These are phyloP conservation scores for Austroboletus festivus DNA, from an alignment of 768 basidiomycete genomes.

Conservation along the genomic window DNA sequence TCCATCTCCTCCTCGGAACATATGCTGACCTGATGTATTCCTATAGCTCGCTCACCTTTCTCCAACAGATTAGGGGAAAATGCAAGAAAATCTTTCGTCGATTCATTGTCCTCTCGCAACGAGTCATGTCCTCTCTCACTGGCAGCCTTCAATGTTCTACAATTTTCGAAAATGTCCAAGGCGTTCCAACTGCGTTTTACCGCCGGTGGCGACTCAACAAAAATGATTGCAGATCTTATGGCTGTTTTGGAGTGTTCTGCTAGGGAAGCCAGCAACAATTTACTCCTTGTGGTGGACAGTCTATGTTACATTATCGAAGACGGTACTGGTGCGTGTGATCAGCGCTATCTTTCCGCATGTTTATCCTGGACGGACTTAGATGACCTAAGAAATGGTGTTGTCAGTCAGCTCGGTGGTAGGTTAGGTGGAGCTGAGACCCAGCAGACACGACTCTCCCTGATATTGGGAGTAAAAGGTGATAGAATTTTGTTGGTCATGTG, in stretches of 20 bases:
- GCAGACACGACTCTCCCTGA: not conserved
- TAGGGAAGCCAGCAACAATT: too few species aligned
- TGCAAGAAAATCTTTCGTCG: not conserved
- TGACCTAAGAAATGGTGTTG: not conserved
- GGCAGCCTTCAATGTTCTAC: not conserved
- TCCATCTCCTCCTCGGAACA: not conserved
- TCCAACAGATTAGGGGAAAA: not conserved
- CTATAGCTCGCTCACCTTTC: not conserved
- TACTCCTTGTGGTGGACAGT: conserved; percentile 1
- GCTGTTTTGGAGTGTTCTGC: not conserved
- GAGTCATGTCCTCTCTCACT: too few species aligned
- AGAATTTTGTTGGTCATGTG: not conserved
- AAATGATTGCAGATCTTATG: not conserved
- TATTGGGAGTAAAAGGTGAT: conserved; percentile 6
- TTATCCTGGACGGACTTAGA: not conserved
- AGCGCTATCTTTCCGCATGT: not conserved
- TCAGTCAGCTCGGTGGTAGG: not conserved
- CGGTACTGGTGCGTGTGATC: not conserved
- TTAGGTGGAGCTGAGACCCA: not conserved
- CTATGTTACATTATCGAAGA: not conserved
- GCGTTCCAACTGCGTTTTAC: not conserved
- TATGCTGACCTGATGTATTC: not conserved
- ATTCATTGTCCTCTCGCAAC: not conserved
- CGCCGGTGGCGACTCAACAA: not conserved
- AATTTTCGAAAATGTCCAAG: not conserved